A percentile compares a stretch with the other conserved stretches of the same genome.
Evolutionary conservation across 1,284 basidiomycete genomes (phyloP).

Genomic region (Ustanciosporium gigantosporum): DNA sequence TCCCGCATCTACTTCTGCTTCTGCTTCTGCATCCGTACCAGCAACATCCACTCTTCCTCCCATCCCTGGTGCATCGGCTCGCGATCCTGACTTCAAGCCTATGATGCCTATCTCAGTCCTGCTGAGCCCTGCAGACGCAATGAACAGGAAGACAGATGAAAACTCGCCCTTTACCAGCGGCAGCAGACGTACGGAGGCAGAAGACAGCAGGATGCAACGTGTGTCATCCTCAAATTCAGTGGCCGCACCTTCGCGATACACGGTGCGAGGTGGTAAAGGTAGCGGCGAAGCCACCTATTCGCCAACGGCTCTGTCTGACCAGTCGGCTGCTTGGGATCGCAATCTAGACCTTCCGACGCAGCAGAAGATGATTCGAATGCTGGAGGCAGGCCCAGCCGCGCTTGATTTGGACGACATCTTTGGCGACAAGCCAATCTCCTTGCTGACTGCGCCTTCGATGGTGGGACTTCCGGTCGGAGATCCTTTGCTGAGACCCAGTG

Average conservation of each 20-base stretch:
- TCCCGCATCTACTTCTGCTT: neutral
- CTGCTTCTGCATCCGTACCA: no score
- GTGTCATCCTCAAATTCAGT: neutral
- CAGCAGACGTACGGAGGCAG: no score
- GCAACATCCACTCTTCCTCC: neutral
- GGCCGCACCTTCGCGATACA: neutral
- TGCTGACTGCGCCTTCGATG: constrained; percentile 31
- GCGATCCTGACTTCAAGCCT: constrained; percentile 20
- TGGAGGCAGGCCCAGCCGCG: constrained; percentile 25
- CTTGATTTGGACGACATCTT: constrained; percentile 30
- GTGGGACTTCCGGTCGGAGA: constrained; percentile 13
- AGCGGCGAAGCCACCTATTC: neutral
- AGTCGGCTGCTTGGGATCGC: constrained; percentile 25
- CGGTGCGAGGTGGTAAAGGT: neutral
- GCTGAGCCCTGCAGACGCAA: constrained; percentile 2
- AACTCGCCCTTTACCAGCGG: no score
- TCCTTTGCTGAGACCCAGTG: constrained; percentile 12
- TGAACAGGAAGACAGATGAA: neutral
- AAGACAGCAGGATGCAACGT: neutral
- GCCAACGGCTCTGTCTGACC: neutral
- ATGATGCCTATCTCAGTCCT: constrained; percentile 29
- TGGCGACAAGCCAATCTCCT: constrained; percentile 31
- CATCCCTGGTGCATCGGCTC: constrained; percentile 19
- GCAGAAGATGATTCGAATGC: constrained; percentile 23
- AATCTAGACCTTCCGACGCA: constrained; percentile 22